These are phyloP conservation scores for Pinus tabuliformis DNA, from an alignment of 75 land plant genomes.

Conservation along the genomic window DNA sequence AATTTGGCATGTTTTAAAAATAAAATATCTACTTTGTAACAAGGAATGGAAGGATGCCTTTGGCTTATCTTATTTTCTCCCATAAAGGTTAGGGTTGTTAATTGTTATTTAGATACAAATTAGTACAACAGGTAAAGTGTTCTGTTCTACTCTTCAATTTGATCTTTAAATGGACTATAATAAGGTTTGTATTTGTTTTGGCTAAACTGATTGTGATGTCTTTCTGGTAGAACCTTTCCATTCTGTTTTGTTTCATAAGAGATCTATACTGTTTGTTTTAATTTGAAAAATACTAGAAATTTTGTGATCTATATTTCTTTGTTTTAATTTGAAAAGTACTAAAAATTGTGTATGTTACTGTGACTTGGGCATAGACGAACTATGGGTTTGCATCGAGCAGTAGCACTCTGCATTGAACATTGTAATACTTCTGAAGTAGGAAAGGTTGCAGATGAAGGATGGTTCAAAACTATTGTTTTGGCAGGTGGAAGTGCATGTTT, in stretches of 20 bases:
- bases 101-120: neutral
- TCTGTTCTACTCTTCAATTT: neutral
- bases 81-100: neutral
- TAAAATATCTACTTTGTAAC: neutral
- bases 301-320: neutral
- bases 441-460: no score
- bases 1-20: no score
- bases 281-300: no score
- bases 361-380: slow-evolving; percentile 32
- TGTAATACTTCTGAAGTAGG: no score
- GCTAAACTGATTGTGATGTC: neutral
- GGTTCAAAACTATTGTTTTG: no score
- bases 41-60: neutral
- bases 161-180: neutral
- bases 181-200: no score
- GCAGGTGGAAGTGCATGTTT: no score
- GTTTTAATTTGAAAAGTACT: neutral
- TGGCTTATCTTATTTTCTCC: neutral
- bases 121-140: neutral
- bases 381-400: no score
- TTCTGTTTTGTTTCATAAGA: neutral
- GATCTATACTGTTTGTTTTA: neutral
- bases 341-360: neutral
- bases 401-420: no score
- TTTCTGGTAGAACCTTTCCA: neutral